Evolutionary conservation across 1,139 yeast genomes (phyloP), one percentile per base, ranked within the genome.

Genomic region (Tardiomyces digboiensis): DNA sequence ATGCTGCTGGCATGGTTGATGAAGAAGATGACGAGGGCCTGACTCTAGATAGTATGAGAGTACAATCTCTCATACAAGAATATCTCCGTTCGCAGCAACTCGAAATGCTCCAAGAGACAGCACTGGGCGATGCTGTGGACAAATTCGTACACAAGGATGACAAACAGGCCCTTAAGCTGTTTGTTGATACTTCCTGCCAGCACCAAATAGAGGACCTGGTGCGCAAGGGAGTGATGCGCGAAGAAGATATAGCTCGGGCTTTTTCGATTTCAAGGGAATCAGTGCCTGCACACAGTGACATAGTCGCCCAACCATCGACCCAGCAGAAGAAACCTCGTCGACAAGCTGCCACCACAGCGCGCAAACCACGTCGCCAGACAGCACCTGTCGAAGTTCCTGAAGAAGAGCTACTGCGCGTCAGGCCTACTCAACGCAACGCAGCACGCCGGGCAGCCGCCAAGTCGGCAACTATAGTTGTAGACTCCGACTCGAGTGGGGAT

Each of bases 81-180:
- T 78, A 78, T 49, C 62, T 88, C 48, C 66, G 74, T 45, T 76
- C 80, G 41, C 76, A 86, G 43, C 76, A 78, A 41, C 66, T 91
- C 44, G 71, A 82, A 8, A 65, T 89, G 40, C 63, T 91, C n/a
- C 86, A 89, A 0, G 94, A 85, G 52, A 66, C 71, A 19, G 95
- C 93, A 0, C 72, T 89, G 55, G 80, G 79, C 43, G 78, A 79
- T 40, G 91, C 95, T 0, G 78, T 89, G 1, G 73, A 76, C 45
- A 74, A 72, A 46, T 83, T 77, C 59, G 80, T 91, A 7, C 88
- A 83, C 39, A 84, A 85, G 52, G 97, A 88, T 49, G 96, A 89
- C 55, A 84, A 82, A 55, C 68, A 70, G 40, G 77, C 89, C 0
- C 66, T 91, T 44, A 78, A 76, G 46, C 75, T 74, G 39, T 87